Evolutionary conservation across 352 stramenopile genomes (phyloP).

Genomic region (Globisporangium nagaii): DNA sequence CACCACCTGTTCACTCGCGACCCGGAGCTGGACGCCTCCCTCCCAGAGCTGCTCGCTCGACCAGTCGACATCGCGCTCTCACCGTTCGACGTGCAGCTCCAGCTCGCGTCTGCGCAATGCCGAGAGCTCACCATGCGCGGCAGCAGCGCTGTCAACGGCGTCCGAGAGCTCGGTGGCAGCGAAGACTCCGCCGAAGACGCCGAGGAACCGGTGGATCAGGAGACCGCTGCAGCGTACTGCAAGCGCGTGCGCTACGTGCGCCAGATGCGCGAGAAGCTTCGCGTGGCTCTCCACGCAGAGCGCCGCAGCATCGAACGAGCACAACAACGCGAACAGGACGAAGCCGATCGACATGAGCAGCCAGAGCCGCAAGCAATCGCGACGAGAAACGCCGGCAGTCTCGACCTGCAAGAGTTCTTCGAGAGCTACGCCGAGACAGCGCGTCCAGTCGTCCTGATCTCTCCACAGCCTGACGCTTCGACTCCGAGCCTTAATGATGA

Average conservation of each 20-base stretch:
- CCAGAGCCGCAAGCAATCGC: slow-evolving; percentile 7
- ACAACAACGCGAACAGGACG: neutral
- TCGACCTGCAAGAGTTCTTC: slow-evolving; percentile 67
- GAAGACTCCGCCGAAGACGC: neutral
- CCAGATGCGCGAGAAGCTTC: slow-evolving; percentile 31
- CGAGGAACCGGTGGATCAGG: neutral
- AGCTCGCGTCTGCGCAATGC: slow-evolving; percentile 23
- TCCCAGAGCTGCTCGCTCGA: slow-evolving; percentile 18
- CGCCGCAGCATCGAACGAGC: slow-evolving; percentile 1
- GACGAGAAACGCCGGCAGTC: slow-evolving; percentile 5
- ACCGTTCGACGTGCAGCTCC: slow-evolving; percentile 26
- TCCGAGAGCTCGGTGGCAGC: neutral
- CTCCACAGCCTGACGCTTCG: slow-evolving; percentile 7
- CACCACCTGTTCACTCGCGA: slow-evolving; percentile 16
- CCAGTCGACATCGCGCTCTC: slow-evolving; percentile 12
- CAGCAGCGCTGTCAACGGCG: neutral
- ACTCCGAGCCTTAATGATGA: neutral
- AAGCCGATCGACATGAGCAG: neutral
- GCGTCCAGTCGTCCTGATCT: slow-evolving; percentile 29
- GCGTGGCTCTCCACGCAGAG: slow-evolving; percentile 14
- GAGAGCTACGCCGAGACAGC: slow-evolving; percentile 37
- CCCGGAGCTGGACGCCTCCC: slow-evolving; percentile 15
- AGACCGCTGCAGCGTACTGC: slow-evolving; percentile 22
- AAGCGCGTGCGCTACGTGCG: slow-evolving; percentile 46
- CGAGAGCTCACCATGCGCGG: slow-evolving; percentile 16